Percentiles rank a stretch among this genome's conserved stretches.
Conservation (phyloP, 495 filamentous ascomycete genomes). For the Trichodelitschia bisporula region DNA sequence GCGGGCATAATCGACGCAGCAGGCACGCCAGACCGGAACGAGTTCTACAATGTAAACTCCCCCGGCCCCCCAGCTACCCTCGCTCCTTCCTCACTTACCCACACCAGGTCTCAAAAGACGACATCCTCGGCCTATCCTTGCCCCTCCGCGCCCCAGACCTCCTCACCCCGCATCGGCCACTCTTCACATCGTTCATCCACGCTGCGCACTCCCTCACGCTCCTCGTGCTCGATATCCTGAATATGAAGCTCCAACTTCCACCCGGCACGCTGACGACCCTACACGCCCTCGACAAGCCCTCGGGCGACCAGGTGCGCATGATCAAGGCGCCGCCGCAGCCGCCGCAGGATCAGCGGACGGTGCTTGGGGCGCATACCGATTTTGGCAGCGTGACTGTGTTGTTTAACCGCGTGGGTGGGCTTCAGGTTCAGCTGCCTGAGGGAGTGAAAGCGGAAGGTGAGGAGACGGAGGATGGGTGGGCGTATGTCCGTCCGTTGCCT, state of each 20-base stretch:
- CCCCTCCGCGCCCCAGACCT: constrained; percentile 23
- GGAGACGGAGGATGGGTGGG: constrained; percentile 24
- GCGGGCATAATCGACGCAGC: constrained; percentile 23
- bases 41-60: constrained; percentile 48
- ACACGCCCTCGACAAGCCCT: constrained; percentile 23
- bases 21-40: constrained; percentile 30
- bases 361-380: constrained; percentile 26
- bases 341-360: constrained; percentile 16
- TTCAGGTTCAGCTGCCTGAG: constrained; percentile 27
- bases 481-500: constrained; percentile 30
- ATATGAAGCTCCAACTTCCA: constrained; percentile 24
- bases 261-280: constrained; percentile 20
- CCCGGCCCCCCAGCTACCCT: too few relatives aligned
- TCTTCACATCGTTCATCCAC: constrained; percentile 23
- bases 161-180: constrained; percentile 15
- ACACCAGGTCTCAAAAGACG: constrained; percentile 29
- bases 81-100: constrained; percentile 12
- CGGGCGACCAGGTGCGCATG: constrained; percentile 35
- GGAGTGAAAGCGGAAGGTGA: not conserved
- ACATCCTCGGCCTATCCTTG: constrained; percentile 22
- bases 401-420: constrained; percentile 33
- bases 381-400: constrained; percentile 31
- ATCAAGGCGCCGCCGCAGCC: constrained; percentile 23
- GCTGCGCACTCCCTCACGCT: constrained; percentile 24
- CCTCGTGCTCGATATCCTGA: constrained; percentile 24